A percentile compares a stretch with the other conserved stretches of the same genome.
These are phyloP conservation scores for Stachybotrys chlorohalonatus DNA, from an alignment of 2,329 filamentous ascomycete genomes.

Conservation along the genomic window DNA sequence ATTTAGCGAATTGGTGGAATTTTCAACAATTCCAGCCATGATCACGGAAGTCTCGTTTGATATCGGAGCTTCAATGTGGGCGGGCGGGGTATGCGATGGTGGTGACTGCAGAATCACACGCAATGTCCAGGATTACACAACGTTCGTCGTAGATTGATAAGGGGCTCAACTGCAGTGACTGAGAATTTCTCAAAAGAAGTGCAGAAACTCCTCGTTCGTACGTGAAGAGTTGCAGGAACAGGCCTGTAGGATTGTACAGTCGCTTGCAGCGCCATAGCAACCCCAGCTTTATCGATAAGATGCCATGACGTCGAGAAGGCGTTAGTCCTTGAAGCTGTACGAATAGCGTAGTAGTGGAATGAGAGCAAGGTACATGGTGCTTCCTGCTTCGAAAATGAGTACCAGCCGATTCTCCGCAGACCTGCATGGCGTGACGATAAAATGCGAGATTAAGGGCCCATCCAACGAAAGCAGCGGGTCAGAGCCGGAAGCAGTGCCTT, in stretches of 20 bases:
- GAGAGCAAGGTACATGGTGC: too few species aligned
- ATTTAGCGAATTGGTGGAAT: conserved; percentile 35
- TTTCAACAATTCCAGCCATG: conserved; percentile 25
- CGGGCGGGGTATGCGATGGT: not conserved
- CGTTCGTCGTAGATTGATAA: too few species aligned
- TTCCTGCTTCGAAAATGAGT: too few species aligned
- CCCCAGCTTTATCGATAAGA: conserved; percentile 19
- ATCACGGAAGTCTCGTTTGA: not conserved
- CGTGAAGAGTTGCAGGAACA: not conserved
- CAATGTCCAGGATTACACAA: too few species aligned
- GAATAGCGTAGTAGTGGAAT: too few species aligned
- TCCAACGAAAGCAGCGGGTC: not conserved
- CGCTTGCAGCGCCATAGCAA: conserved; percentile 2
- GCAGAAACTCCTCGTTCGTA: not conserved
- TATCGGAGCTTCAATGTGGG: not conserved
- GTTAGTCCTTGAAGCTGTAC: not conserved
- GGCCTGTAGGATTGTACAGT: not conserved
- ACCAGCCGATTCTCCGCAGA: not conserved
- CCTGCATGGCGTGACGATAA: not conserved
- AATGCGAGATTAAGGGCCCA: not conserved
- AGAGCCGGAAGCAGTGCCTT: not conserved
- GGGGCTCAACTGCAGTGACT: not conserved
- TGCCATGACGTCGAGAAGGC: conserved; percentile 13
- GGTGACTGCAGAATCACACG: too few species aligned
- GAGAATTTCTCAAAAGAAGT: not conserved